phyloP scores from a whole-genome alignment of 2,329 filamentous ascomycete species.

The Cytospora piceae region DNA sequence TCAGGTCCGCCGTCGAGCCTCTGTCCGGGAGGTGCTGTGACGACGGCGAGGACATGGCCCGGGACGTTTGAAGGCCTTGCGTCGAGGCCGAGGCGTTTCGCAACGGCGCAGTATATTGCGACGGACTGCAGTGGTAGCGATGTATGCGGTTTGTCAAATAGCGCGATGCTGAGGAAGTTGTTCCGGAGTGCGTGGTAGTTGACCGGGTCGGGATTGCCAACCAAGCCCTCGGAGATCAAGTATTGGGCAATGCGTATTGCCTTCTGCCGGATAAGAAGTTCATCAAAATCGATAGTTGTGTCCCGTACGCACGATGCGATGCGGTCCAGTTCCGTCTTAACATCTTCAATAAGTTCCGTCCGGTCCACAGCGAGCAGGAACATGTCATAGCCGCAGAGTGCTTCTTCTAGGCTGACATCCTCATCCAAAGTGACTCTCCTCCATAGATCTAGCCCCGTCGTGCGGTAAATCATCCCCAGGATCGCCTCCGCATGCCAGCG shows the following conservation, averaged over 20 bases:
- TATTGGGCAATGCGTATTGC: conserved; percentile 57
- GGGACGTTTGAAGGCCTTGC: conserved; percentile 68
- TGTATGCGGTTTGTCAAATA: conserved; percentile 52
- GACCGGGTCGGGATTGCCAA: conserved; percentile 41
- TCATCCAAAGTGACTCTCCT: conserved; percentile 50
- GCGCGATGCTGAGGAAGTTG: conserved; percentile 65
- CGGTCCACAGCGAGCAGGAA: conserved; percentile 56
- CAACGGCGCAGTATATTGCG: conserved; percentile 68
- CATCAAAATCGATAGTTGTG: conserved; percentile 47
- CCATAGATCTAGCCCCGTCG: conserved; percentile 63
- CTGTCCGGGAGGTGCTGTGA: conserved; percentile 41
- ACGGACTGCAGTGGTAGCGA: conserved; percentile 67
- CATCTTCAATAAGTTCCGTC: conserved; percentile 51
- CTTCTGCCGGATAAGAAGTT: conserved; percentile 51
- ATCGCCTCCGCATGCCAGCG: conserved; percentile 61
- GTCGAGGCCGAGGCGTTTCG: conserved; percentile 58
- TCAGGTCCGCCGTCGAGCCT: conserved; percentile 37
- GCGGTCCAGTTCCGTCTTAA: conserved; percentile 39
- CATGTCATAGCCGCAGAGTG: conserved; percentile 65
- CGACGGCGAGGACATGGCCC: conserved; percentile 67
- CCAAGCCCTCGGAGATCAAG: conserved; percentile 55
- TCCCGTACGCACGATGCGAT: conserved; percentile 49
- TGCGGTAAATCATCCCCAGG: conserved; percentile 62
- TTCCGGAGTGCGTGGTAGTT: conserved; percentile 66
- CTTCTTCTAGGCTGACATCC: conserved; percentile 57